Percentiles rank a stretch among this genome's conserved stretches.
Conservation (phyloP, 345 rosid genomes). For the Cardiospermum halicacabum region DNA sequence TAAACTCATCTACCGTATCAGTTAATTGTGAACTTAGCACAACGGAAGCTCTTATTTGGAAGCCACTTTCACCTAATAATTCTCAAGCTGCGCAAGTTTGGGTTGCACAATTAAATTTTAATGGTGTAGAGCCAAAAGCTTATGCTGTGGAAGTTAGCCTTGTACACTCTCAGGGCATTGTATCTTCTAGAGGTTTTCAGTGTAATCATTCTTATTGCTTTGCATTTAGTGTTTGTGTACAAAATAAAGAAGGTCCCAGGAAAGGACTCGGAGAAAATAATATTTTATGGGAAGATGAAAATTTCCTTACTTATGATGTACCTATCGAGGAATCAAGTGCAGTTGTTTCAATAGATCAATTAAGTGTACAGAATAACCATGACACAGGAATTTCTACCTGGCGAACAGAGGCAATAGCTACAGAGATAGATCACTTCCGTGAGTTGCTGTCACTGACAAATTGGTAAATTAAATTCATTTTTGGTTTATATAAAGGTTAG, state of each 20-base stretch:
- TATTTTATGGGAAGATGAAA: constrained; percentile 59
- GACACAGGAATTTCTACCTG: constrained; percentile 39
- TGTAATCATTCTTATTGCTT: constrained; percentile 35
- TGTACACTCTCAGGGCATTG: constrained; percentile 61
- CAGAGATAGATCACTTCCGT: constrained; percentile 57
- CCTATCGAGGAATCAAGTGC: constrained; percentile 34
- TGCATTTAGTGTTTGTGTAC: constrained; percentile 39
- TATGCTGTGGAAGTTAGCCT: constrained; percentile 47
- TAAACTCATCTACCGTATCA: constrained; percentile 51
- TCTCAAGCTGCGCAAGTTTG: constrained; percentile 50
- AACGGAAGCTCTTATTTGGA: constrained; percentile 52
- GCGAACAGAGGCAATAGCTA: constrained; percentile 45
- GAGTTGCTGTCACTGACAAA: constrained; percentile 40
- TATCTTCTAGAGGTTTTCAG: constrained; percentile 55
- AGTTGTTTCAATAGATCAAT: constrained; percentile 25
- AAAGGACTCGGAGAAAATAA: constrained; percentile 25
- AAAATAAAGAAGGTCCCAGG: constrained; percentile 23
- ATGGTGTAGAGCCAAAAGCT: constrained; percentile 26
- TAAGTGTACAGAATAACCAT: constrained; percentile 23
- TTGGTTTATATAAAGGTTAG: constrained; percentile 10
- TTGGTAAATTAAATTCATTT: constrained; percentile 43
- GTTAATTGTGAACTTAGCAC: constrained; percentile 33
- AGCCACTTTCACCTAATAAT: constrained; percentile 42
- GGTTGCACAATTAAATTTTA: constrained; percentile 49
- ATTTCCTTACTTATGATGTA: constrained; percentile 33